Conservation (phyloP, 176 grass and related monocot species). For the Musa troglodytarum region DNA sequence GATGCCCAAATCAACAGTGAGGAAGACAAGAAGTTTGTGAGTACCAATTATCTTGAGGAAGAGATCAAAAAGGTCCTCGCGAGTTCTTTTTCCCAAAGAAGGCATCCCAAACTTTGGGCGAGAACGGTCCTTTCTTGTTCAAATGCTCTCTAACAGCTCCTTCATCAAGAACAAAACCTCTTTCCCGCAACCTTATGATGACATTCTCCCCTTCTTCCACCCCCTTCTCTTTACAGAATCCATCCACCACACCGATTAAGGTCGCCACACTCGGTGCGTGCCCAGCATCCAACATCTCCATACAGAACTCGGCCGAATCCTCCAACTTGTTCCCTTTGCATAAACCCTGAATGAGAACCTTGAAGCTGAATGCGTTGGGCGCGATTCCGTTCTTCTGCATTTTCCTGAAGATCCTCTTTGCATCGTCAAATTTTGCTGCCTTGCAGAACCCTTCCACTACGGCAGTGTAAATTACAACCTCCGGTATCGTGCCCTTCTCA, state of each 20-base stretch:
- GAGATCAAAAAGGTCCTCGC: slow-evolving; percentile 35
- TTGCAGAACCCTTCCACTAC: slow-evolving; percentile 88
- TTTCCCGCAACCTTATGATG: slow-evolving; percentile 62
- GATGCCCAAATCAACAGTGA: neutral
- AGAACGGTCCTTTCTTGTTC: slow-evolving; percentile 92
- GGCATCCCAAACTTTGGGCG: slow-evolving; percentile 51
- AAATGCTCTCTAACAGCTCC: slow-evolving; percentile 80
- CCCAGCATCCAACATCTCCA: slow-evolving; percentile 3
- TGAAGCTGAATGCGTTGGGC: slow-evolving; percentile 1
- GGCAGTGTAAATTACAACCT: slow-evolving; percentile 94
- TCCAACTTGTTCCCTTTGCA: slow-evolving; percentile 9
- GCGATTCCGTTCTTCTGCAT: slow-evolving; percentile 8
- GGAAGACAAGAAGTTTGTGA: neutral
- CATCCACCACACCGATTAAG: slow-evolving; percentile 55
- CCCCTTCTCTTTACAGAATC: slow-evolving; percentile 49
- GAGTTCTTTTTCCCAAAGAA: slow-evolving; percentile 71
- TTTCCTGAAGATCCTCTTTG: slow-evolving; percentile 69
- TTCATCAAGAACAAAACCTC: slow-evolving; percentile 73
- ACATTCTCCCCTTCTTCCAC: slow-evolving; percentile 48
- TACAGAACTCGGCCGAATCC: slow-evolving; percentile 2
- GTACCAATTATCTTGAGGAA: neutral
- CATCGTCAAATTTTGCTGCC: slow-evolving; percentile 54
- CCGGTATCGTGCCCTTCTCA: slow-evolving; percentile 83
- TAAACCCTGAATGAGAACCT: slow-evolving; percentile 4
- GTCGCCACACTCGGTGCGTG: neutral